Conservation (phyloP, 495 filamentous ascomycete genomes). For the Hyphodiscus hymeniophilus region DNA sequence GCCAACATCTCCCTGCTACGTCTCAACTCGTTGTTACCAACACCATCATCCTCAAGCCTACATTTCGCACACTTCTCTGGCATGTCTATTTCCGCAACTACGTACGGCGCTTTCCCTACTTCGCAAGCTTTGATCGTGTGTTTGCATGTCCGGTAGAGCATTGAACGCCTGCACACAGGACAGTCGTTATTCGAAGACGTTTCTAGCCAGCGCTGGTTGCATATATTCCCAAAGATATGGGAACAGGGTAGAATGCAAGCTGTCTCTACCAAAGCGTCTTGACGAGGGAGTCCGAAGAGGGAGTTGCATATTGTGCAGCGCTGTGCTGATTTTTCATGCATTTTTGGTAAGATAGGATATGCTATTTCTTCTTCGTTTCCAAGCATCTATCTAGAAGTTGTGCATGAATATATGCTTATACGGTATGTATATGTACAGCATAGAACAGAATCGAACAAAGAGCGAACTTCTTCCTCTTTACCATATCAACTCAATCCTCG, state of each 20-base stretch:
- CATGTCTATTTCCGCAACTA: slow-evolving; percentile 9
- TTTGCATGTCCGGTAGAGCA: slow-evolving; percentile 20
- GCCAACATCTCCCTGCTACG: not conserved
- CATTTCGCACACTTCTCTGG: slow-evolving; percentile 14
- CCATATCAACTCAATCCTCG: no score
- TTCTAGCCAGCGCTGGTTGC: slow-evolving; percentile 20
- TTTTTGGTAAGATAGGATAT: no score
- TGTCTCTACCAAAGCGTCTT: slow-evolving; percentile 7
- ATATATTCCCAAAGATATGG: slow-evolving; percentile 17
- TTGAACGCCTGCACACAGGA: slow-evolving; percentile 16
- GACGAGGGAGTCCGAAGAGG: not conserved
- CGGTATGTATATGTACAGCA: not conserved
- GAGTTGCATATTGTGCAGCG: slow-evolving; percentile 14
- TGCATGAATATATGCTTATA: not conserved
- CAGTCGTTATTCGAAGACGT: slow-evolving; percentile 15
- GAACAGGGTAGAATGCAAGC: slow-evolving; percentile 15
- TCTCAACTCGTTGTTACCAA: not conserved
- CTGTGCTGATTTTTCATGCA: not conserved
- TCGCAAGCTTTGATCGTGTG: slow-evolving; percentile 9
- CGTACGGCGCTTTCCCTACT: not conserved
- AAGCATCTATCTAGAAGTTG: no score
- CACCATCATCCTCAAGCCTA: not conserved
- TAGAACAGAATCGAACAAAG: no score
- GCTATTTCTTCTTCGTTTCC: no score
- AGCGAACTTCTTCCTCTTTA: no score